Percentiles rank a stretch among this genome's conserved stretches.
These are phyloP conservation scores for Cladophialophora immunda DNA, from an alignment of 2,329 filamentous ascomycete species.

Conservation along the genomic window DNA sequence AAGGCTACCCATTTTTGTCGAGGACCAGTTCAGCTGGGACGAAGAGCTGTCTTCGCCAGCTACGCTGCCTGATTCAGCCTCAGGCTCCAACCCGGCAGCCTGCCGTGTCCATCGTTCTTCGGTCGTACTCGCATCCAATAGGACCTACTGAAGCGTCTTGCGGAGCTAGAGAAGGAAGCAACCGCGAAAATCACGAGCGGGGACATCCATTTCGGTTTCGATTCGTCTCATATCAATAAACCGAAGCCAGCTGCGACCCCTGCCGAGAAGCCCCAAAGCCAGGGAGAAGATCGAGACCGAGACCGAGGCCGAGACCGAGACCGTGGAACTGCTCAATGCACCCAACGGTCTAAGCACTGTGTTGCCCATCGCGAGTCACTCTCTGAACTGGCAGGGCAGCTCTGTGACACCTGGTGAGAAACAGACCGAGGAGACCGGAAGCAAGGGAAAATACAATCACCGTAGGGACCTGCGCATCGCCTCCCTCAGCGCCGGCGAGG, in stretches of 20 bases:
- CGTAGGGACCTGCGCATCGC: too few species aligned
- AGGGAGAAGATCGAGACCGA: conserved; percentile 28
- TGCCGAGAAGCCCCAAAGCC: conserved; percentile 29
- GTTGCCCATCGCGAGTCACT: too few species aligned
- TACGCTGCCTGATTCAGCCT: conserved; percentile 21
- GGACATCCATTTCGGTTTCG: conserved; percentile 85
- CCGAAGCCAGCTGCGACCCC: conserved; percentile 53
- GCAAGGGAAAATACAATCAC: too few species aligned
- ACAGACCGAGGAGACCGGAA: too few species aligned
- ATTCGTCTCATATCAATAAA: conserved; percentile 83
- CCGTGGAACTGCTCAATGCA: conserved; percentile 78
- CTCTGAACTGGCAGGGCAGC: too few species aligned
- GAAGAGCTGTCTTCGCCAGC: conserved; percentile 25
- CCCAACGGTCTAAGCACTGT: conserved; percentile 38
- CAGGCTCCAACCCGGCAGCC: conserved; percentile 1
- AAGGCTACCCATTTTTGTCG: too few species aligned
- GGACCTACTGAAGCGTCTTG: conserved; percentile 77
- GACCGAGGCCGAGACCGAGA: conserved; percentile 41
- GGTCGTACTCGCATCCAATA: conserved; percentile 38
- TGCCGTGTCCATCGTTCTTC: not conserved
- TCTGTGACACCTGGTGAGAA: too few species aligned
- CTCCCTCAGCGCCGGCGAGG: too few species aligned
- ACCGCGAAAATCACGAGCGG: conserved; percentile 93
- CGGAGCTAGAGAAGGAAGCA: conserved; percentile 84
- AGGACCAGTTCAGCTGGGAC: too few species aligned